Percentiles rank a stretch among this genome's conserved stretches.
phyloP scores from a whole-genome alignment of 2,329 filamentous ascomycete species.

The Fusarium pilosicola region DNA sequence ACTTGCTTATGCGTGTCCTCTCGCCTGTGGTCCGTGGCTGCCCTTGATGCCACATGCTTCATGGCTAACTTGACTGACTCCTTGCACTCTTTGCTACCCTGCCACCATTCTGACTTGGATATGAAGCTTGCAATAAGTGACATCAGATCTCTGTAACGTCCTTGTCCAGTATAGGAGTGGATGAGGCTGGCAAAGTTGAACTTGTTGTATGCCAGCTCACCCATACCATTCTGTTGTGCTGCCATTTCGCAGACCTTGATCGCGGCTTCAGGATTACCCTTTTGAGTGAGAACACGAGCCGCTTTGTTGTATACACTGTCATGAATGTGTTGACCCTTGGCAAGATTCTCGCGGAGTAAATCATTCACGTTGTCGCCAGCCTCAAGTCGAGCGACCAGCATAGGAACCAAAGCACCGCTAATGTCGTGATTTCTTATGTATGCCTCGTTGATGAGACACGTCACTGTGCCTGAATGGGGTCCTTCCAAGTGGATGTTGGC shows the following conservation, averaged over 20 bases:
- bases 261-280: constrained; percentile 46
- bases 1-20: constrained; percentile 39
- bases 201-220: constrained; percentile 50
- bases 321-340: constrained; percentile 46
- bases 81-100: constrained; percentile 51
- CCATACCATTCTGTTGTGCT: constrained; percentile 50
- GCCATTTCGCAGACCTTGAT: constrained; percentile 50
- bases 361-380: constrained; percentile 43
- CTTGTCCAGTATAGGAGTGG: constrained; percentile 47
- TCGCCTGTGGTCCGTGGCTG: constrained; percentile 7
- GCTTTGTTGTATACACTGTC: constrained; percentile 52
- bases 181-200: constrained; percentile 53
- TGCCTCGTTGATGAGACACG: constrained; percentile 53
- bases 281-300: constrained; percentile 44
- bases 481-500: constrained; percentile 52
- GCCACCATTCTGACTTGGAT: constrained; percentile 49
- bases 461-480: constrained; percentile 46
- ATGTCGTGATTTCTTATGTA: constrained; percentile 55
- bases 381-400: constrained; percentile 53
- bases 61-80: constrained; percentile 53
- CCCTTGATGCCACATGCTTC: constrained; percentile 47
- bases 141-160: constrained; percentile 46
- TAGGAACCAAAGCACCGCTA: constrained; percentile 51
- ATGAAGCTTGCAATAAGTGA: constrained; percentile 47
- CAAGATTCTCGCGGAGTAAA: constrained; percentile 44